A percentile compares a stretch with the other conserved stretches of the same genome.
These are phyloP conservation scores for Yamadazyma triangularis DNA, from an alignment of 1,139 yeast genomes.

Conservation along the genomic window DNA sequence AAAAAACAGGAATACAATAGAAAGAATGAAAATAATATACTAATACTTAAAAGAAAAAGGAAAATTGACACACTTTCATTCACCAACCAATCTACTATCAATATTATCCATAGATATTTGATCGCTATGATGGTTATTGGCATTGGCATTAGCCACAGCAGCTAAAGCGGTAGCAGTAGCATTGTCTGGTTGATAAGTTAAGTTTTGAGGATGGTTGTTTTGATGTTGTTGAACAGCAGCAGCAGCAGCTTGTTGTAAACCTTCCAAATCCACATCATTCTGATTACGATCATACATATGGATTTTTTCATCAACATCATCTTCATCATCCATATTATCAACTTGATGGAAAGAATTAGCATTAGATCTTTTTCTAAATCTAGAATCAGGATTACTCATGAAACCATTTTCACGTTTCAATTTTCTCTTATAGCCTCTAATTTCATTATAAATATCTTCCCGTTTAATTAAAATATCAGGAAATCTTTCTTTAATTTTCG, in stretches of 20 bases:
- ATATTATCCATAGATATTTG: conserved; percentile 46
- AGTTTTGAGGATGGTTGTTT: conserved; percentile 12
- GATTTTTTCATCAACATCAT: conserved; percentile 21
- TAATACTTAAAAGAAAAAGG: neutral
- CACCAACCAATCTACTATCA: conserved; percentile 46
- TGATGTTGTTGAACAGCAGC: conserved; percentile 31
- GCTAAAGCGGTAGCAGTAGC: conserved; percentile 43
- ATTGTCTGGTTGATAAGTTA: conserved; percentile 17
- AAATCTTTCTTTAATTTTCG: conserved; percentile 48
- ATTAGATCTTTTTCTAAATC: conserved; percentile 16
- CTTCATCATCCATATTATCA: conserved; percentile 25
- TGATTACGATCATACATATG: conserved; percentile 7
- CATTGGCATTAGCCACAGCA: conserved; percentile 33
- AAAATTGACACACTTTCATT: no score
- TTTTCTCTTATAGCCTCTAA: conserved; percentile 54
- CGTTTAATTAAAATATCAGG: conserved; percentile 54
- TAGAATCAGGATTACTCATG: conserved; percentile 12
- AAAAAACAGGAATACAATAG: neutral
- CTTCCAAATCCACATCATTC: conserved; percentile 13
- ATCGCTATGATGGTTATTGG: conserved; percentile 24
- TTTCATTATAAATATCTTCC: conserved; percentile 56
- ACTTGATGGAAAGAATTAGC: conserved; percentile 32
- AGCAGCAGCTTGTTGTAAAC: conserved; percentile 23
- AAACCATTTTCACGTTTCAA: conserved; percentile 39
- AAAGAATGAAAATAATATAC: neutral